A percentile compares a stretch with the other conserved stretches of the same genome.
These are phyloP conservation scores for Pythium chondricola DNA, from an alignment of 352 stramenopile genomes.

Conservation along the genomic window DNA sequence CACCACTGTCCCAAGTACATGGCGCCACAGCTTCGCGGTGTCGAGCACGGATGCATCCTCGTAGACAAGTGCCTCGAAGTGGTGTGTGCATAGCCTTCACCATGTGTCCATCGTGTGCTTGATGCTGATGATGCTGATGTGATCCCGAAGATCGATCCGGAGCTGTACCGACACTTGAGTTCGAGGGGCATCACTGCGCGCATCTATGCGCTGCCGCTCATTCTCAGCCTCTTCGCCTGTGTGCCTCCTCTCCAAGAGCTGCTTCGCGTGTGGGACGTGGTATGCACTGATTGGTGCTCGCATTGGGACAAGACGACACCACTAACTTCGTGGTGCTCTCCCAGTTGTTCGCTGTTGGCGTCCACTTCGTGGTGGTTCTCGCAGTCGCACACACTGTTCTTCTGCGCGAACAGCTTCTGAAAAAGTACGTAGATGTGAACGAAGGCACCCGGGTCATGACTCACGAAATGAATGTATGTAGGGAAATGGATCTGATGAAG, in stretches of 20 bases:
- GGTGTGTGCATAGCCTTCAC: not conserved
- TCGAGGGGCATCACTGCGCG: constrained; percentile 65
- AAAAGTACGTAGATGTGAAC: constrained; percentile 70
- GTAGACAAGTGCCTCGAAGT: constrained; percentile 70
- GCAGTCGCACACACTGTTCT: constrained; percentile 85
- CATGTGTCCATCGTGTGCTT: not conserved
- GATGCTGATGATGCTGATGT: not conserved
- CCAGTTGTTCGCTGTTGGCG: constrained; percentile 85
- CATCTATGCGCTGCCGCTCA: constrained; percentile 86
- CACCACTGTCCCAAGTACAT: constrained; percentile 89
- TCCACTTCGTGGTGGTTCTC: constrained; percentile 90
- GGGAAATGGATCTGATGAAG: constrained; percentile 87
- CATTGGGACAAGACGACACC: no score
- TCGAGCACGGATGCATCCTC: constrained; percentile 72
- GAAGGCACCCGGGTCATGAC: no score
- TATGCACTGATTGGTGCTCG: no score
- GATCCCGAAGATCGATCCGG: constrained; percentile 54
- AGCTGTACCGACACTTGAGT: constrained; percentile 77
- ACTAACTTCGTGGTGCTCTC: no score
- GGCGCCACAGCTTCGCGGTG: constrained; percentile 78
- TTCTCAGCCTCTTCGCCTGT: constrained; percentile 88
- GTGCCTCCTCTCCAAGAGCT: constrained; percentile 85
- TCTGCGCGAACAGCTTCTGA: constrained; percentile 76
- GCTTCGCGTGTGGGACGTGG: constrained; percentile 88
- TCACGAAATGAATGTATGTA: no score